phyloP scores from a whole-genome alignment of 345 rosid species.

The Eucalyptus globulus region DNA sequence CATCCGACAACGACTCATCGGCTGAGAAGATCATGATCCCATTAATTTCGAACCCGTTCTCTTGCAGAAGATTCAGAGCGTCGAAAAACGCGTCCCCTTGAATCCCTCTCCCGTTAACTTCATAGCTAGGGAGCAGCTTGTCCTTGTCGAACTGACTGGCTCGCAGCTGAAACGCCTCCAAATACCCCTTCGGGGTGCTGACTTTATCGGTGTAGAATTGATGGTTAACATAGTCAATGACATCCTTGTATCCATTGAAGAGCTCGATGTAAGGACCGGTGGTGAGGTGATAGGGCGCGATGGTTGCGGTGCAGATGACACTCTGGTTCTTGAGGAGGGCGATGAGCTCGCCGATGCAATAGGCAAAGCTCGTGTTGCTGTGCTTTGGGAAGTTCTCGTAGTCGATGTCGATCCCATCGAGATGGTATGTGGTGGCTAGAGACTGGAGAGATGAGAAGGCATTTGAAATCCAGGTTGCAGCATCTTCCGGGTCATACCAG shows the following conservation, averaged over 20 bases:
- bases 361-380: constrained; percentile 6
- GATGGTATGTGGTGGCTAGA: constrained; percentile 16
- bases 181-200: constrained; percentile 6
- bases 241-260: constrained; percentile 2
- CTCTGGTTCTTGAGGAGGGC: constrained; percentile 19
- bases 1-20: constrained; percentile 16
- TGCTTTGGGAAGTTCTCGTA: constrained; percentile 23
- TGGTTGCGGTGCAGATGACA: constrained; percentile 20
- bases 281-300: constrained; percentile 27
- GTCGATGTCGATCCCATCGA: constrained; percentile 50
- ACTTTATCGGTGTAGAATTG: constrained; percentile 48
- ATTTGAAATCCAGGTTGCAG: constrained; percentile 25
- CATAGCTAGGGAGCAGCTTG: constrained; percentile 47
- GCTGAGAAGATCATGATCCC: constrained; percentile 58
- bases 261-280: constrained; percentile 14
- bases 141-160: constrained; percentile 12
- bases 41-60: constrained; percentile 23
- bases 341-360: constrained; percentile 43
- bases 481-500: constrained; percentile 28
- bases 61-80: constrained; percentile 21
- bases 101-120: constrained; percentile 47
- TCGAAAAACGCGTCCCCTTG: constrained; percentile 47
- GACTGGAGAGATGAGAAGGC: constrained; percentile 28
- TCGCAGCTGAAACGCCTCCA: constrained; percentile 16
- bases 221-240: constrained; percentile 39